Base-by-base conservation (phyloP, 2,329 filamentous ascomycete genomes). In the Basipetospora chlamydospora region DNA sequence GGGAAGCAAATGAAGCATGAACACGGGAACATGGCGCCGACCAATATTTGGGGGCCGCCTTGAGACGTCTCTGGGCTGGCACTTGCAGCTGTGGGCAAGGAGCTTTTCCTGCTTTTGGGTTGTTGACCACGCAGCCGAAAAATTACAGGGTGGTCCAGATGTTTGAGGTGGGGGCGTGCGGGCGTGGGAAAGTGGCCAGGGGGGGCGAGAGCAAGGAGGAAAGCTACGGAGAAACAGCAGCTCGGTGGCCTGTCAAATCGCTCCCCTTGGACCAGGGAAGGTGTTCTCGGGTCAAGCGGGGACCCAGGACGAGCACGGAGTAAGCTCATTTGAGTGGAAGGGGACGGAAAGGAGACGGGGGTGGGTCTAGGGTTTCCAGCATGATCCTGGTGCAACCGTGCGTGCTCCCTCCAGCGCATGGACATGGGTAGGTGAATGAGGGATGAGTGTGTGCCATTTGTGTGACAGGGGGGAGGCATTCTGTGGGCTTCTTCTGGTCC, bases 401-500 rank as follows among this genome's bases (percentile, higher is more conserved):
- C n/a, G n/a, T n/a, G n/a, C n/a, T n/a, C n/a, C n/a, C n/a, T n/a
- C n/a, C n/a, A n/a, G n/a, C n/a, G n/a, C n/a, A n/a, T n/a, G n/a
- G n/a, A n/a, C n/a, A n/a, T n/a, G n/a, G n/a, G n/a, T n/a, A n/a
- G n/a, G n/a, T n/a, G n/a, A n/a, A n/a, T n/a, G n/a, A n/a, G n/a
- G n/a, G n/a, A n/a, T n/a, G n/a, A n/a, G n/a, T n/a, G n/a, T n/a
- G n/a, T n/a, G n/a, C n/a, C n/a, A n/a, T n/a, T n/a, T n/a, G 59
- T 61, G 17, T 37, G 62, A 64, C 59, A 63, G 55, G 62, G 62
- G 50, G 51, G 48, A 45, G 50, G 56, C n/a, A n/a, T n/a, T n/a
- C n/a, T n/a, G n/a, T n/a, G n/a, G n/a, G n/a, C n/a, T n/a, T n/a
- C n/a, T n/a, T n/a, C n/a, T n/a, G n/a, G n/a, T n/a, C n/a, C n/a